Evolutionary conservation across 2,329 filamentous ascomycete genomes (phyloP).

Genomic region (Stachybotrys echinatus): DNA sequence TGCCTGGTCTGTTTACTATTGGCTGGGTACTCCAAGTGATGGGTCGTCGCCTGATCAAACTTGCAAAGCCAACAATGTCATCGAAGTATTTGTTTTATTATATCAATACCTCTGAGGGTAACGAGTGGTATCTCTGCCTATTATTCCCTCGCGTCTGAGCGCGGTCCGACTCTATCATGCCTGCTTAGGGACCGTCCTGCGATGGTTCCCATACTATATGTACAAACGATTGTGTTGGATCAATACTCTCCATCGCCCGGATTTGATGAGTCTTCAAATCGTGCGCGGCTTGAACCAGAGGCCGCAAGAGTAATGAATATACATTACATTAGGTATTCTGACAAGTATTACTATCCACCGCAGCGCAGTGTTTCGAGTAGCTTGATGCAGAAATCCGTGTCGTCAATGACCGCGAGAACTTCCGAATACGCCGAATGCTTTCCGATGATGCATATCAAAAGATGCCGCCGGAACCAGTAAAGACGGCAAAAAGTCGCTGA

Average conservation of each 20-base stretch:
- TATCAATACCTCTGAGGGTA: background rate
- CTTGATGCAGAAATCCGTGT: background rate
- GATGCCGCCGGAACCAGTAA: background rate
- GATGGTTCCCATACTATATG: background rate
- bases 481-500: background rate
- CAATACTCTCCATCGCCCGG: background rate
- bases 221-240: background rate
- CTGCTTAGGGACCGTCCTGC: background rate
- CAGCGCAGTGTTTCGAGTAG: background rate
- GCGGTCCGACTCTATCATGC: background rate
- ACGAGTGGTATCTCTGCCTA: background rate
- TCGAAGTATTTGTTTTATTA: no score
- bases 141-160: background rate
- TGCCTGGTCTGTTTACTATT: no score
- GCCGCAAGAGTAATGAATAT: no score
- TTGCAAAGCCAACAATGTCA: no score
- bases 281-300: background rate
- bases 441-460: background rate
- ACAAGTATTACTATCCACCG: background rate
- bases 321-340: background rate
- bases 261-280: no score
- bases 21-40: no score
- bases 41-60: no score
- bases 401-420: background rate
- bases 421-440: background rate